phyloP scores from a whole-genome alignment of 805 yeast genomes.

The Lachancea thermotolerans region DNA sequence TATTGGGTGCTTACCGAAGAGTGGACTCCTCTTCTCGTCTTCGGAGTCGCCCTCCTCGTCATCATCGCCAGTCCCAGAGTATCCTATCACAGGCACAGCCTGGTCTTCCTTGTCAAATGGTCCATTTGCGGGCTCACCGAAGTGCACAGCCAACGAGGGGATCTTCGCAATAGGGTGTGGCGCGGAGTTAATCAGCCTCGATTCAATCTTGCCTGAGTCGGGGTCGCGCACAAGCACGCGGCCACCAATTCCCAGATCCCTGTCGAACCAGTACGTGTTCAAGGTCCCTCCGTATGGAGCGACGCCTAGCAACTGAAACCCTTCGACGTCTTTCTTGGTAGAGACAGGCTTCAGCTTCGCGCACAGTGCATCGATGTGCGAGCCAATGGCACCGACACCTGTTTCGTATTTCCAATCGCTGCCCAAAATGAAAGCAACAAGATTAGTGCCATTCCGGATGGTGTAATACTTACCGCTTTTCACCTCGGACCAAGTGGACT shows the following conservation, averaged over 20 bases:
- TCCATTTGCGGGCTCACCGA: constrained; percentile 60
- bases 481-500: constrained; percentile 33
- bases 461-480: constrained; percentile 57
- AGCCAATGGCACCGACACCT: constrained; percentile 65
- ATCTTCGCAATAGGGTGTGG: constrained; percentile 72
- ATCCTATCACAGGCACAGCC: constrained; percentile 74
- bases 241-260: constrained; percentile 84
- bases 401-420: constrained; percentile 53
- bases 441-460: constrained; percentile 57
- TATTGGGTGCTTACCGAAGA: constrained; percentile 62
- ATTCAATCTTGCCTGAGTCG: constrained; percentile 31
- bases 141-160: constrained; percentile 83
- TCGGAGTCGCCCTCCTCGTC: constrained; percentile 43
- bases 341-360: constrained; percentile 68
- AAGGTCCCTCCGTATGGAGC: constrained; percentile 79
- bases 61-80: constrained; percentile 30
- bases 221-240: constrained; percentile 49
- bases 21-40: constrained; percentile 56
- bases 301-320: constrained; percentile 72
- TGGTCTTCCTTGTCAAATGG: constrained; percentile 75
- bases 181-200: constrained; percentile 48
- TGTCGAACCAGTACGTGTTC: constrained; percentile 65
- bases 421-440: constrained; percentile 69
- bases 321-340: constrained; percentile 53
- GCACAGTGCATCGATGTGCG: constrained; percentile 72